Conservation (phyloP, 208 protist species). For the Histomonas meleagridis region DNA sequence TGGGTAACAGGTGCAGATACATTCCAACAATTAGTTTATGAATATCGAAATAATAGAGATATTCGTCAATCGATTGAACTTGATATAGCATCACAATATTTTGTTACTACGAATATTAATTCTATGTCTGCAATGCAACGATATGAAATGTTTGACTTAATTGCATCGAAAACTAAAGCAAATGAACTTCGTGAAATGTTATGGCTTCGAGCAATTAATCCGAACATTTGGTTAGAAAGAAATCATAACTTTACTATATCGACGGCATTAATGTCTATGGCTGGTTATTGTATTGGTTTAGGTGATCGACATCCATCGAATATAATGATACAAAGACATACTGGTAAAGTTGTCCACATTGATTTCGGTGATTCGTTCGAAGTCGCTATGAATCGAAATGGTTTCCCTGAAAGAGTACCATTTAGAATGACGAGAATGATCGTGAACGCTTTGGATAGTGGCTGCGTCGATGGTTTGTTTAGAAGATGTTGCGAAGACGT, state of each 20-base stretch:
- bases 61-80: background rate
- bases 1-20: conserved; percentile 28
- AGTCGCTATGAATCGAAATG: conserved; percentile 41
- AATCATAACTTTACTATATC: background rate
- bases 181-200: conserved; percentile 34
- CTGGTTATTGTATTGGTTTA: conserved; percentile 26
- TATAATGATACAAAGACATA: conserved; percentile 40
- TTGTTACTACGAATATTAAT: background rate
- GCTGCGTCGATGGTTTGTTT: conserved; percentile 68
- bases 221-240: background rate
- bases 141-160: conserved; percentile 14
- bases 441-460: conserved; percentile 51
- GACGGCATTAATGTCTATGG: conserved; percentile 38
- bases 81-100: background rate
- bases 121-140: background rate
- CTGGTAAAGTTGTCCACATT: conserved; percentile 52
- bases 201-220: background rate
- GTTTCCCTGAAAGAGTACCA: conserved; percentile 48
- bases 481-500: conserved; percentile 62
- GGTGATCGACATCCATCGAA: conserved; percentile 39
- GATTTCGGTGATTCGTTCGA: conserved; percentile 50
- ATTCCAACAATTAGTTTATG: conserved; percentile 13
- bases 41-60: background rate
- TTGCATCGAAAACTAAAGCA: background rate
- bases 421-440: conserved; percentile 56